phyloP scores from a whole-genome alignment of 169 alveolate genomes.

The Cryptosporidium felis region DNA sequence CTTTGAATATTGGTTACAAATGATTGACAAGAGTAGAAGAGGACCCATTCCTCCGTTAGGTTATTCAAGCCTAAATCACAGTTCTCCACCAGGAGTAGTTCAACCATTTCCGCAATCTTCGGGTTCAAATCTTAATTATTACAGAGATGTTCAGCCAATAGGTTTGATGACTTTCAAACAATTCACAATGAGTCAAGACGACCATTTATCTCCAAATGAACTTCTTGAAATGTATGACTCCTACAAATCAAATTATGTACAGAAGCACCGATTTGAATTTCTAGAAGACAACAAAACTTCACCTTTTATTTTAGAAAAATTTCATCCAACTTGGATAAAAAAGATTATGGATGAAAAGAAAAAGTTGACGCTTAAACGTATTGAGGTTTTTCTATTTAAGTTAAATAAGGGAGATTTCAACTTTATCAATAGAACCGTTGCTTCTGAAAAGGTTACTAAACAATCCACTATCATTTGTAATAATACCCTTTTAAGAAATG shows the following conservation, averaged over 20 bases:
- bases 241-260: constrained; percentile 34
- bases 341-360: constrained; percentile 24
- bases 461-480: neutral
- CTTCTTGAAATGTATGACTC: constrained; percentile 63
- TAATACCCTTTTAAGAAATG: neutral
- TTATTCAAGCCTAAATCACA: neutral
- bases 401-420: constrained; percentile 19
- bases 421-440: neutral
- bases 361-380: neutral
- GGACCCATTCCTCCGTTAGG: constrained; percentile 15
- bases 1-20: too few species aligned
- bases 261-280: constrained; percentile 22
- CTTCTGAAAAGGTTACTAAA: neutral
- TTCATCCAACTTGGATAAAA: constrained; percentile 61
- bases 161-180: constrained; percentile 55
- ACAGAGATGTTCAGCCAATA: neutral
- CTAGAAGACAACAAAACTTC: constrained; percentile 32
- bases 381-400: constrained; percentile 8
- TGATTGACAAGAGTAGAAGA: constrained; percentile 6
- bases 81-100: neutral
- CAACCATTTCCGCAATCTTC: neutral
- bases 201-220: constrained; percentile 43
- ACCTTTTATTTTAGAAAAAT: constrained; percentile 39
- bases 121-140: neutral
- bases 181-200: constrained; percentile 36